phyloP scores from a whole-genome alignment of 345 rosid species.

The Sapria himalayana region DNA sequence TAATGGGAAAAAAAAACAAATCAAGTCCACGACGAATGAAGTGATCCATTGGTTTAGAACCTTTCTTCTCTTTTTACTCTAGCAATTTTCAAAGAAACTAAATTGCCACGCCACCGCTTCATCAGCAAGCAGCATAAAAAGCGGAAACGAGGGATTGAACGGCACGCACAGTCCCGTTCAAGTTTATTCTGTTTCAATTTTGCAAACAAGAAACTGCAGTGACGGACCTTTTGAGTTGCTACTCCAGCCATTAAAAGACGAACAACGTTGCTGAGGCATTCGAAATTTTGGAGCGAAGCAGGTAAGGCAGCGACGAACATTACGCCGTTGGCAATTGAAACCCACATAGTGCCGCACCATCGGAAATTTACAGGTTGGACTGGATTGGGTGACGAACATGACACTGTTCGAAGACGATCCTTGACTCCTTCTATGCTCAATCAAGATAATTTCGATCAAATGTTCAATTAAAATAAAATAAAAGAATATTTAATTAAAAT shows the following conservation, averaged over 20 bases:
- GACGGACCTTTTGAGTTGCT: conserved; percentile 34
- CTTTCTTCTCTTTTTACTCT: not conserved
- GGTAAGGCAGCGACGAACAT: conserved; percentile 20
- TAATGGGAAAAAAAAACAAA: not conserved
- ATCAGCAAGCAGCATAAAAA: not conserved
- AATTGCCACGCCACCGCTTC: not conserved
- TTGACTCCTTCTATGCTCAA: too few species aligned
- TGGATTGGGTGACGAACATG: too few species aligned
- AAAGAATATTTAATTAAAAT: too few species aligned
- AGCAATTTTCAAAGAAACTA: not conserved
- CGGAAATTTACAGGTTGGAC: conserved; percentile 5
- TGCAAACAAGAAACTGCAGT: not conserved
- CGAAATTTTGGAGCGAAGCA: conserved; percentile 27
- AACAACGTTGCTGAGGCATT: conserved; percentile 19
- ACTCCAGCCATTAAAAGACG: conserved; percentile 21
- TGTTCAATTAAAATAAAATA: too few species aligned
- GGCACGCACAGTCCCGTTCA: not conserved
- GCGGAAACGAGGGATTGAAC: not conserved
- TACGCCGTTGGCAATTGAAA: conserved; percentile 4
- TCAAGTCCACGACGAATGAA: too few species aligned
- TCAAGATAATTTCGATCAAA: too few species aligned
- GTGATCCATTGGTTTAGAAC: not conserved
- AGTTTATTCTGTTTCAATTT: not conserved
- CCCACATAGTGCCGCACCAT: conserved; percentile 3
- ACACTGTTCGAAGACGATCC: too few species aligned